Base-by-base conservation (phyloP, 2,329 filamentous ascomycete genomes). In the Gaeumannomyces tritici region DNA sequence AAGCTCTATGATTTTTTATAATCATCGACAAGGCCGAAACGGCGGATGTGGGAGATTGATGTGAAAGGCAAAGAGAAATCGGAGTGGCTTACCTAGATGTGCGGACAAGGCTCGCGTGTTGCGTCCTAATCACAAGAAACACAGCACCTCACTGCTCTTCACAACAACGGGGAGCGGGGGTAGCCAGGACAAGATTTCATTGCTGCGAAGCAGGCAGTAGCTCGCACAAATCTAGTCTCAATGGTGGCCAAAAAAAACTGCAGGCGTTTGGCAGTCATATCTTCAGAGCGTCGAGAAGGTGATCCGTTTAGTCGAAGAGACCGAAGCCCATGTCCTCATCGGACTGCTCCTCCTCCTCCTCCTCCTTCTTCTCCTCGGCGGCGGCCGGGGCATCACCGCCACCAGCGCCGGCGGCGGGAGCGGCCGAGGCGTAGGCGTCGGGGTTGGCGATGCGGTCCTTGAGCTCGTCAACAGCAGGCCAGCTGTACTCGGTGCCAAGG, bases 381-480 rank as follows among this genome's bases (percentile, higher is more conserved):
- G 77, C 80, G 62, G 77, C 80, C 66, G 79, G 82, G 62, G 76
- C 77, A 66, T 78, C 79, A 65, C 78, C 76, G 59, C 78, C 75
- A 61, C 79, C 79, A 63, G 85, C 80, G 64, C 81, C 82, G 63
- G 87, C 89, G 67, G 76, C 85, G 64, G 93, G 91, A 69, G 89
- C 91, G 69, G 93, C 83, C 59, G 91, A 77, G 68, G 93, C 95
- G 78, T 98, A 99, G 62, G 91, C 91, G 62, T 99, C 95, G 71
- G 96, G 96, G 87, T 99, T 98, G 81, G 91, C 91, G 74, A 99
- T 97, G 78, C 95, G 92, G 83, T 99, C 95, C 90, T 99, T 99
- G 83, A 99, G 89, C 81, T 96, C 85, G 74, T 96, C 88, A 74
- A 99, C 96, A 80, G 91, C 91, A 73, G 93, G 88, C 93, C 95